Conservation (phyloP, 2,329 filamentous ascomycete genomes). For the Xylariales sp. region DNA sequence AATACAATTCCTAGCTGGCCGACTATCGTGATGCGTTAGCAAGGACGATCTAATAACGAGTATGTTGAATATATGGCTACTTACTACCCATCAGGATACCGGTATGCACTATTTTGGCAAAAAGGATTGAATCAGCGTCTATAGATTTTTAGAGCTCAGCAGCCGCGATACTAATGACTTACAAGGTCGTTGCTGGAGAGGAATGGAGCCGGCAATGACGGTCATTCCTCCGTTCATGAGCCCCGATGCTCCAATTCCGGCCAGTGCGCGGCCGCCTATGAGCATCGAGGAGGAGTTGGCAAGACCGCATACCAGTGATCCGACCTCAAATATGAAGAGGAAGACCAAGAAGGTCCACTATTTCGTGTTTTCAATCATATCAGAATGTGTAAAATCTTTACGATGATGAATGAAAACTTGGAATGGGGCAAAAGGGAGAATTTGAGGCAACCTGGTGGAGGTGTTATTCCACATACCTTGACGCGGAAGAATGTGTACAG, state of each 20-base stretch:
- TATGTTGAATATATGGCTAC: background rate
- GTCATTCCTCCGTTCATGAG: slow-evolving; percentile 37
- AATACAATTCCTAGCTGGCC: slow-evolving; percentile 37
- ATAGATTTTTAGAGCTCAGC: background rate
- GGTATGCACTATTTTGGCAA: background rate
- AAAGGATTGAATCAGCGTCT: too few relatives aligned
- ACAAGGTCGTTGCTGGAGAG: slow-evolving; percentile 27
- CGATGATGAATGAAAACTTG: background rate
- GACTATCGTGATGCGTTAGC: slow-evolving; percentile 10
- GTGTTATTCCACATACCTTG: too few relatives aligned
- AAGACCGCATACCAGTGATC: slow-evolving; percentile 38
- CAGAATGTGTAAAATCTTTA: slow-evolving; percentile 41
- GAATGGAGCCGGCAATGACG: slow-evolving; percentile 31
- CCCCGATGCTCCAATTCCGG: slow-evolving; percentile 37
- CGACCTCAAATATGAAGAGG: slow-evolving; percentile 38
- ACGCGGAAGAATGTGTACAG: slow-evolving; percentile 36
- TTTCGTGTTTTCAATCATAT: slow-evolving; percentile 9
- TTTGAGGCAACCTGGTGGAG: too few relatives aligned
- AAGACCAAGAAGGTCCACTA: slow-evolving; percentile 19
- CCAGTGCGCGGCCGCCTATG: slow-evolving; percentile 40
- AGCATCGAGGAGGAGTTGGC: slow-evolving; percentile 34
- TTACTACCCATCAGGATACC: slow-evolving; percentile 2
- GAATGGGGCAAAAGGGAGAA: slow-evolving; percentile 12
- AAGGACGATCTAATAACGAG: too few relatives aligned
- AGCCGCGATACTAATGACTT: background rate